These are phyloP conservation scores for Scutellaria baicalensis DNA, from an alignment of 257 asterid genomes.

Conservation along the genomic window DNA sequence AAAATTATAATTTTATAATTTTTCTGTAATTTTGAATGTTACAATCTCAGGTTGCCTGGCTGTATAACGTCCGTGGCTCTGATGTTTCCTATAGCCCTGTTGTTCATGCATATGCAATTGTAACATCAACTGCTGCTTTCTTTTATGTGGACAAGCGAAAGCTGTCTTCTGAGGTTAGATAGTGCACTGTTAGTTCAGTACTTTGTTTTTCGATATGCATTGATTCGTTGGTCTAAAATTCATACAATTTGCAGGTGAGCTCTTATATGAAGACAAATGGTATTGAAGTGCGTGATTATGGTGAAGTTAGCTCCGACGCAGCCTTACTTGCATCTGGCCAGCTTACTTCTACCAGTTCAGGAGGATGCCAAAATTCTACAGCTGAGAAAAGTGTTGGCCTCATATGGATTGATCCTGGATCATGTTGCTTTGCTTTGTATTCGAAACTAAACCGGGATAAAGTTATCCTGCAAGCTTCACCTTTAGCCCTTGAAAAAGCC, in stretches of 20 bases:
- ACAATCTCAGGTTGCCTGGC: slow-evolving; percentile 78
- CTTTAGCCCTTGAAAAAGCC: slow-evolving; percentile 90
- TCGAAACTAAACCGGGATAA: slow-evolving; percentile 62
- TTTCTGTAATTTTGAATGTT: slow-evolving; percentile 5
- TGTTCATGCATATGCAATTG: slow-evolving; percentile 87
- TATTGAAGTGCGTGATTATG: slow-evolving; percentile 64
- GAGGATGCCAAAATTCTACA: slow-evolving; percentile 17
- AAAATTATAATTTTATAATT: background rate
- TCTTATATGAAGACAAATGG: slow-evolving; percentile 59
- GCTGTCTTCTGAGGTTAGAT: slow-evolving; percentile 72
- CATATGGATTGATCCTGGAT: slow-evolving; percentile 80
- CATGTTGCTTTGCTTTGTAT: slow-evolving; percentile 78
- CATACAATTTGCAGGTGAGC: slow-evolving; percentile 42
- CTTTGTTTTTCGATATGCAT: background rate
- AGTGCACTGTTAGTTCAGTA: slow-evolving; percentile 6
- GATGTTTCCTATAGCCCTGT: slow-evolving; percentile 86
- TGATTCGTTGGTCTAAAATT: slow-evolving; percentile 7
- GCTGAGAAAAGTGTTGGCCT: slow-evolving; percentile 34
- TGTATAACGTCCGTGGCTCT: slow-evolving; percentile 83
- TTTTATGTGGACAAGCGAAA: slow-evolving; percentile 80
- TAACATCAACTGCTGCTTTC: slow-evolving; percentile 67
- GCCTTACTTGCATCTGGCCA: slow-evolving; percentile 66
- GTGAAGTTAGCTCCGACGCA: slow-evolving; percentile 62
- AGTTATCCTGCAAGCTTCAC: slow-evolving; percentile 65
- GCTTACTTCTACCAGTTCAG: slow-evolving; percentile 28